A percentile compares a stretch with the other conserved stretches of the same genome.
Conservation (phyloP, 352 stramenopile genomes). For the Phytophthora agathidicida region DNA sequence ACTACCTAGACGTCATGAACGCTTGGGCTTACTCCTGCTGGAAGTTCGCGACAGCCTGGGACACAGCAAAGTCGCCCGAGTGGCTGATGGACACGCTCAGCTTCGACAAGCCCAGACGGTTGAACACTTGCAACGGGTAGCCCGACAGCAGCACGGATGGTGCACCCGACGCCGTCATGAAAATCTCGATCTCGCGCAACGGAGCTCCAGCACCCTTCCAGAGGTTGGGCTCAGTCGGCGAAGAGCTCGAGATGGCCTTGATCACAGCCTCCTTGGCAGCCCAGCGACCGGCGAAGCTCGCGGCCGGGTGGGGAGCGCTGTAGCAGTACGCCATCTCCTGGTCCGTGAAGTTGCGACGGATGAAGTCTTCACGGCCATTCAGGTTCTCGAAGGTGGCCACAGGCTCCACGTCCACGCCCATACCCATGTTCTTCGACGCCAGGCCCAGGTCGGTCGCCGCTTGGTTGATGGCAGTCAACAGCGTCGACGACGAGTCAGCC, state of each 20-base stretch:
- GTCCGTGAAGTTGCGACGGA: slow-evolving; percentile 90
- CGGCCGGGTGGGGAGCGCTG: slow-evolving; percentile 73
- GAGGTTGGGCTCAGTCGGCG: slow-evolving; percentile 65
- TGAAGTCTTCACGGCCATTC: slow-evolving; percentile 80
- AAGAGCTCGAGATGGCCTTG: slow-evolving; percentile 88
- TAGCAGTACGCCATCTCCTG: slow-evolving; percentile 89
- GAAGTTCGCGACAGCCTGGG: slow-evolving; percentile 82
- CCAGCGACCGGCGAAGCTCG: slow-evolving; percentile 89
- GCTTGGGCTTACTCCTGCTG: slow-evolving; percentile 3
- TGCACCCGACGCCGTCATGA: slow-evolving; percentile 78
- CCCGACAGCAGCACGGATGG: slow-evolving; percentile 81
- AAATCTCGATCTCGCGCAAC: slow-evolving; percentile 88
- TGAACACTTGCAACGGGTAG: slow-evolving; percentile 79
- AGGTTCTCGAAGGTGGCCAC: slow-evolving; percentile 85
- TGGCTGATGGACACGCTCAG: slow-evolving; percentile 91
- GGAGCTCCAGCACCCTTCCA: slow-evolving; percentile 78
- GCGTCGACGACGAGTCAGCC: slow-evolving; percentile 41
- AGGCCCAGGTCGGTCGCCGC: slow-evolving; percentile 57
- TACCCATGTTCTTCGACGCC: slow-evolving; percentile 56
- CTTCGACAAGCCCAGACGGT: slow-evolving; percentile 70
- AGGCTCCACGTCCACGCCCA: slow-evolving; percentile 87
- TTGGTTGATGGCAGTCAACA: slow-evolving; percentile 66
- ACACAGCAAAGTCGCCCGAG: slow-evolving; percentile 87
- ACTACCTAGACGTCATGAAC: not conserved
- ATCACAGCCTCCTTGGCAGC: slow-evolving; percentile 91